A percentile compares a stretch with the other conserved stretches of the same genome.
Conservation (phyloP, 495 filamentous ascomycete species). For the Bacidia gigantensis region DNA sequence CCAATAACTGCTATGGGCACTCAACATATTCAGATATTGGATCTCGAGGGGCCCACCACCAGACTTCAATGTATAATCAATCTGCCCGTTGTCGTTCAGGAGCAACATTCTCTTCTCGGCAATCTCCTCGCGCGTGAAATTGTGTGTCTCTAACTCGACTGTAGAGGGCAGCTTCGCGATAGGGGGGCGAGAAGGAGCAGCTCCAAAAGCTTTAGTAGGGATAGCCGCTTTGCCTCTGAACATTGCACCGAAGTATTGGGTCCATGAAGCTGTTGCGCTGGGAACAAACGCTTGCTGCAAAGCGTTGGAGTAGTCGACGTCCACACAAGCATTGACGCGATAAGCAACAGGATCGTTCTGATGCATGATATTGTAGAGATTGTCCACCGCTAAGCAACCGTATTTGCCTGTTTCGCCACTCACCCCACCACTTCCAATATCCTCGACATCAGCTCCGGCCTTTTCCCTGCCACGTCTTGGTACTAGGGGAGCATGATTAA, state of each 20-base stretch:
- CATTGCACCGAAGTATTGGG: slow-evolving; percentile 49
- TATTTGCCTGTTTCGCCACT: slow-evolving; percentile 64
- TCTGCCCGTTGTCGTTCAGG: slow-evolving; percentile 89
- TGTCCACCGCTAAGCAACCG: slow-evolving; percentile 86
- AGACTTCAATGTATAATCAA: slow-evolving; percentile 75
- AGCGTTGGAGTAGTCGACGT: slow-evolving; percentile 60
- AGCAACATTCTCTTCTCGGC: slow-evolving; percentile 78
- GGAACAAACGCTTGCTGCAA: slow-evolving; percentile 70
- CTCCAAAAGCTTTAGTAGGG: slow-evolving; percentile 11
- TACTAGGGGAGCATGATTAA: slow-evolving; percentile 69
- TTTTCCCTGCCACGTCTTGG: slow-evolving; percentile 67
- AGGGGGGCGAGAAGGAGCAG: slow-evolving; percentile 26
- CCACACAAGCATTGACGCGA: slow-evolving; percentile 77
- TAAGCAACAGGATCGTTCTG: slow-evolving; percentile 70
- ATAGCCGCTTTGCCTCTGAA: slow-evolving; percentile 34
- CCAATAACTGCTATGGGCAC: slow-evolving; percentile 96
- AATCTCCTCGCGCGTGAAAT: slow-evolving; percentile 84
- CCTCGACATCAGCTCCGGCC: slow-evolving; percentile 54
- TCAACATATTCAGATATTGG: slow-evolving; percentile 93
- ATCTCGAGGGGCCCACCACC: slow-evolving; percentile 76
- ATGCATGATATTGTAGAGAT: slow-evolving; percentile 87
- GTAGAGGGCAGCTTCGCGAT: slow-evolving; percentile 65
- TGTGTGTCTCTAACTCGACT: slow-evolving; percentile 87
- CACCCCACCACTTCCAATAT: slow-evolving; percentile 42
- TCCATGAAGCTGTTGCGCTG: slow-evolving; percentile 50